Conservation (phyloP, 116 monocot species). For the Cymodocea nodosa region DNA sequence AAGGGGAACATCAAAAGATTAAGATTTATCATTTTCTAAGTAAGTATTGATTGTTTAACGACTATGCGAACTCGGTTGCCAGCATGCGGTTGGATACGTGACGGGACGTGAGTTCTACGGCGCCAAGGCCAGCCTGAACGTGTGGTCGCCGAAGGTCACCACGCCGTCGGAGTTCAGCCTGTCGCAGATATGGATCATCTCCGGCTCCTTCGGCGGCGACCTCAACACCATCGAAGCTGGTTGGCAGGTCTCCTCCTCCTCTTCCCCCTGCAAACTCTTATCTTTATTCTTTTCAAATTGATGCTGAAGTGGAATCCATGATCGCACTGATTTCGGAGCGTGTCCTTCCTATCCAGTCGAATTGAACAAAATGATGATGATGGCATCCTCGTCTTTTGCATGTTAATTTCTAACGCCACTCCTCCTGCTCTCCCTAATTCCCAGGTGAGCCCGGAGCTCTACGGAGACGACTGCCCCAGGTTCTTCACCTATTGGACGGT, state of each 20-base stretch:
- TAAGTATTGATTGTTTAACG: too few relatives aligned
- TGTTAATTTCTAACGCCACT: too few relatives aligned
- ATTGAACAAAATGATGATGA: too few relatives aligned
- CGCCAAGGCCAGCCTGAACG: slow-evolving; percentile 83
- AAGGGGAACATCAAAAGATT: too few relatives aligned
- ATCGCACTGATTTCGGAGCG: too few relatives aligned
- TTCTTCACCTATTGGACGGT: slow-evolving; percentile 99
- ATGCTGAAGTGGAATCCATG: too few relatives aligned
- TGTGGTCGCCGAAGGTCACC: slow-evolving; percentile 68
- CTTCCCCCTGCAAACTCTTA: not conserved
- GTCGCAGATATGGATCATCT: slow-evolving; percentile 92
- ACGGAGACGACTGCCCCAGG: slow-evolving; percentile 73
- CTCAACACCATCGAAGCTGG: slow-evolving; percentile 98
- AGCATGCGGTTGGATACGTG: slow-evolving; percentile 92
- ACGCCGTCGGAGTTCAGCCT: slow-evolving; percentile 81
- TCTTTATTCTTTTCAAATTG: too few relatives aligned
- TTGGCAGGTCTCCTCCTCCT: slow-evolving; percentile 49
- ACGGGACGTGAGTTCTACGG: slow-evolving; percentile 67
- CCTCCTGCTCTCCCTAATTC: not conserved
- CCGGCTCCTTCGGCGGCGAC: slow-evolving; percentile 73
- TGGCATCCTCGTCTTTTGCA: too few relatives aligned
- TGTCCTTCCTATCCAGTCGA: too few relatives aligned
- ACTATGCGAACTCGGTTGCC: not conserved
- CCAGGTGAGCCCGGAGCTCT: slow-evolving; percentile 83
- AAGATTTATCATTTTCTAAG: too few relatives aligned